Conservation (phyloP, 345 rosid genomes). For the Arabis alpina region DNA sequence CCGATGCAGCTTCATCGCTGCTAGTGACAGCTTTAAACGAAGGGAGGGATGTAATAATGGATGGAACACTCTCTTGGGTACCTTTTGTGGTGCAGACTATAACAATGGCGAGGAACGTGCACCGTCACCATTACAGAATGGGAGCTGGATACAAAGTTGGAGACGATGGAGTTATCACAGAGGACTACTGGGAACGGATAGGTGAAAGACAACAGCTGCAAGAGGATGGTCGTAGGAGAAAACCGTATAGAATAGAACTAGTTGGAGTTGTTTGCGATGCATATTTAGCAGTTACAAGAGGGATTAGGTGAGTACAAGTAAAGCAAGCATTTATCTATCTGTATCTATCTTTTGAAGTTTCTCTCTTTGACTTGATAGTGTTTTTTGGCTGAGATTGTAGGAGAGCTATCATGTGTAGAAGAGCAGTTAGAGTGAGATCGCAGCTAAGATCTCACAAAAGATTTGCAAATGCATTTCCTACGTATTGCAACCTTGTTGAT, state of each 20-base stretch:
- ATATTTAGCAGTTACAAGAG: conserved; percentile 88
- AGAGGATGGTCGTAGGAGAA: conserved; percentile 60
- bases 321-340: not conserved
- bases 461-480: conserved; percentile 78
- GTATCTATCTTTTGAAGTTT: not conserved
- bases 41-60: conserved; percentile 96
- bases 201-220: conserved; percentile 58
- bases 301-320: conserved; percentile 65
- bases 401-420: conserved; percentile 86
- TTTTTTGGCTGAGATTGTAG: conserved; percentile 48
- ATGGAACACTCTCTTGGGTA: conserved; percentile 90
- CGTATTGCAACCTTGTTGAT: conserved; percentile 83
- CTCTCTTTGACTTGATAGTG: not conserved
- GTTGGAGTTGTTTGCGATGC: conserved; percentile 97
- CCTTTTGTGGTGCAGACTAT: conserved; percentile 89
- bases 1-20: conserved; percentile 92
- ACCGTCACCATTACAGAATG: conserved; percentile 82
- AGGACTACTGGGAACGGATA: conserved; percentile 81
- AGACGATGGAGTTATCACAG: conserved; percentile 66
- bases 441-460: conserved; percentile 91
- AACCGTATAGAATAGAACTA: conserved; percentile 89
- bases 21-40: conserved; percentile 90
- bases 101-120: conserved; percentile 90
- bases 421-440: conserved; percentile 90
- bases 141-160: conserved; percentile 74